Conservation (phyloP, 305 asterid species). For the Galium porrigens region DNA sequence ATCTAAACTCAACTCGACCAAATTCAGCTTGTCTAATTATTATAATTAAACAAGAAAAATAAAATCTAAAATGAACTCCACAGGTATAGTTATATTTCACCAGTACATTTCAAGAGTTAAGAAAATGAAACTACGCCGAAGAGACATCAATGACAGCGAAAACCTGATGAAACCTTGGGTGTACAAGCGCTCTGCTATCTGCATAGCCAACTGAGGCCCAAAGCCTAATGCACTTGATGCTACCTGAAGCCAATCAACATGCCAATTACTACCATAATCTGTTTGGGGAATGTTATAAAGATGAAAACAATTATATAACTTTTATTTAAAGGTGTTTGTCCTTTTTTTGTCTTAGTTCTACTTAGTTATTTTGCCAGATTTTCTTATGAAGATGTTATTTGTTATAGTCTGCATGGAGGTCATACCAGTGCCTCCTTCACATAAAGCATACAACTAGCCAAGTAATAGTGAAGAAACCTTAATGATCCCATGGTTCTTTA, state of each 20-base stretch:
- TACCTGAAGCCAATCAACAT: conserved; percentile 36
- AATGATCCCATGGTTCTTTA: background rate
- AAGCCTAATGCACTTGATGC: conserved; percentile 88
- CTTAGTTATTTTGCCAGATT: background rate
- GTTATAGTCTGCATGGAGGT: background rate
- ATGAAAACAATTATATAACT: background rate
- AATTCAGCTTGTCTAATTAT: background rate
- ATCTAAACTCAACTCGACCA: background rate
- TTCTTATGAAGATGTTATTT: background rate
- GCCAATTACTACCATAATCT: conserved; percentile 1
- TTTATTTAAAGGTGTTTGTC: background rate
- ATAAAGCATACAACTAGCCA: background rate
- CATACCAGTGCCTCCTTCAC: background rate
- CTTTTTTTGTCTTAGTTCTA: background rate
- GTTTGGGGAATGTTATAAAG: background rate
- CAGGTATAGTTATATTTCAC: background rate
- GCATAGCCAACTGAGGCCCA: conserved; percentile 87
- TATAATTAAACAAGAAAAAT: background rate
- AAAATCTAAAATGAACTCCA: background rate
- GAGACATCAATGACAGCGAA: conserved; percentile 11
- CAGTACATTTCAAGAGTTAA: background rate
- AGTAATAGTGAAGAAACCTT: background rate
- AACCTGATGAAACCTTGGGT: conserved; percentile 91
- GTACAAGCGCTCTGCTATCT: conserved; percentile 82
- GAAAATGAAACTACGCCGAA: background rate